Conservation (phyloP, 768 basidiomycete genomes). For the Dioszegia aurantiaca region DNA sequence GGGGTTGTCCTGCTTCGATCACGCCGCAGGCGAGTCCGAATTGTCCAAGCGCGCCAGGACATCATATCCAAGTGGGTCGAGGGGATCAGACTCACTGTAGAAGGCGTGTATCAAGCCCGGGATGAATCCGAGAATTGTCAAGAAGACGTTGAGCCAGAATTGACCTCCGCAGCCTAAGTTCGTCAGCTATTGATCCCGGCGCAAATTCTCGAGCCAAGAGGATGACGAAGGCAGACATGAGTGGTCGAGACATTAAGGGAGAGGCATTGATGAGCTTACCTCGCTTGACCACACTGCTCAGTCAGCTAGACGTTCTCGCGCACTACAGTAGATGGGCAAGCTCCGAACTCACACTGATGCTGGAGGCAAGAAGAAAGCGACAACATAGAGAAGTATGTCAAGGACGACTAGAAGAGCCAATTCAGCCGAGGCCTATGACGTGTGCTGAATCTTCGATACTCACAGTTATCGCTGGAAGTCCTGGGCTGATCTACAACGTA, state of each 20-base stretch:
- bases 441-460: too few relatives aligned
- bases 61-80: not conserved
- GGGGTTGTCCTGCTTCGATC: too few relatives aligned
- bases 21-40: too few relatives aligned
- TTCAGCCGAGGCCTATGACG: too few relatives aligned
- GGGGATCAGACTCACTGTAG: slow-evolving; percentile 1
- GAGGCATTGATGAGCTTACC: not conserved
- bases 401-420: slow-evolving; percentile 5
- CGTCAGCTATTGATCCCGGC: not conserved
- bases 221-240: too few relatives aligned
- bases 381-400: slow-evolving; percentile 8
- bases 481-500: slow-evolving; percentile 8
- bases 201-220: too few relatives aligned
- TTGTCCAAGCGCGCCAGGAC: too few relatives aligned
- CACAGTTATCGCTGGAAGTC: slow-evolving; percentile 1
- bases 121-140: not conserved
- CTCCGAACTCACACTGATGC: slow-evolving; percentile 3
- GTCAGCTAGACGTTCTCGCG: not conserved
- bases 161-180: slow-evolving; percentile 10
- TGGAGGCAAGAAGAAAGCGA: slow-evolving; percentile 9
- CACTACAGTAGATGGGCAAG: not conserved
- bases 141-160: slow-evolving; percentile 10
- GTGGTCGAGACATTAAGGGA: too few relatives aligned
- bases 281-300: slow-evolving; percentile 8
- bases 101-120: slow-evolving; percentile 7